Conservation (phyloP, 495 filamentous ascomycete species). For the Evansstolkia leycettana region DNA sequence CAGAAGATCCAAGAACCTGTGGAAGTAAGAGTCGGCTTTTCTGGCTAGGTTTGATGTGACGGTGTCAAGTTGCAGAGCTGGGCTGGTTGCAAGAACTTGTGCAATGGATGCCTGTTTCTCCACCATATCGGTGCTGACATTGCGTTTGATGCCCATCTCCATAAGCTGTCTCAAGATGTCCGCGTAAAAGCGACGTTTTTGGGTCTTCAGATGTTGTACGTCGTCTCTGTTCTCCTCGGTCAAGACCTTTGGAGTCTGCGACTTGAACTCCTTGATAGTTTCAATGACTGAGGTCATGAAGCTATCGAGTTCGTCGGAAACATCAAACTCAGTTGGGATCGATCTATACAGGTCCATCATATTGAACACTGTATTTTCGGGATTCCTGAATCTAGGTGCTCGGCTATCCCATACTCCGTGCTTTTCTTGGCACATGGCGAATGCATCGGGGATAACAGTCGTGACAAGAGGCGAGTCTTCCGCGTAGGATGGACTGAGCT, state of each 20-base stretch:
- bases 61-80: conserved; percentile 17
- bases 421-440: conserved; percentile 39
- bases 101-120: conserved; percentile 58
- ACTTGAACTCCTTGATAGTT: conserved; percentile 58
- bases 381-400: conserved; percentile 59
- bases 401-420: conserved; percentile 44
- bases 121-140: conserved; percentile 55
- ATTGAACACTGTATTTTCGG: conserved; percentile 46
- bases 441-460: conserved; percentile 23
- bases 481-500: conserved; percentile 3
- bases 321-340: conserved; percentile 39
- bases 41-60: conserved; percentile 10
- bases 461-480: conserved; percentile 9
- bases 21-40: conserved; percentile 59
- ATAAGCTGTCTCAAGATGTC: conserved; percentile 72
- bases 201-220: conserved; percentile 75
- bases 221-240: conserved; percentile 72
- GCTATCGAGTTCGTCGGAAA: conserved; percentile 45
- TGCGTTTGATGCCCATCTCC: conserved; percentile 79
- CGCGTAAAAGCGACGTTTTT: conserved; percentile 83
- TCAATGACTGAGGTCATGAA: conserved; percentile 57
- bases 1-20: conserved; percentile 60
- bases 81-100: conserved; percentile 47
- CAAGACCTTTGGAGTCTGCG: conserved; percentile 61
- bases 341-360: conserved; percentile 48